Conservation (phyloP, 192 early-diverging fungal genomes). For the Physocladia obscura region DNA sequence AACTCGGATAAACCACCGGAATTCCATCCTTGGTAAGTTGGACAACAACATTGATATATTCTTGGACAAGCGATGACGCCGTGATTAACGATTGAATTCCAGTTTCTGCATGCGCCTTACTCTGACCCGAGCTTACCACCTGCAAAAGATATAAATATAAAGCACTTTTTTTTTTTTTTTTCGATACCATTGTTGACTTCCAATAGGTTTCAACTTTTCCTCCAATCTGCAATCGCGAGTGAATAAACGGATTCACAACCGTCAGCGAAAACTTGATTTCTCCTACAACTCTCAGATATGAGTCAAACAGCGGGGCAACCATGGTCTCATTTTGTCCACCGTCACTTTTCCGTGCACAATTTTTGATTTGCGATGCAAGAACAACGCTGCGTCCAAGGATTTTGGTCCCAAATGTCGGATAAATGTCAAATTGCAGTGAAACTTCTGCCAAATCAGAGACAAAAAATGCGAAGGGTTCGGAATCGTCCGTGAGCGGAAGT, state of each 20-base stretch:
- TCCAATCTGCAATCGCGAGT: conserved; percentile 86
- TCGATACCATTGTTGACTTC: conserved; percentile 85
- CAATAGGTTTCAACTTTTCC: conserved; percentile 98
- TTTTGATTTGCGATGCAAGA: conserved; percentile 66
- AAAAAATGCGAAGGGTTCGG: conserved; percentile 80
- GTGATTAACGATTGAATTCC: conserved; percentile 73
- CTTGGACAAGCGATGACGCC: conserved; percentile 84
- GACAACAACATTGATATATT: conserved; percentile 86
- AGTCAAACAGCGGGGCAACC: conserved; percentile 81
- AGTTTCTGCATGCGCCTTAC: conserved; percentile 27
- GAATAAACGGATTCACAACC: conserved; percentile 83
- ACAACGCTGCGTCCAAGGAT: conserved; percentile 85
- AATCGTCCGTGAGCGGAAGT: conserved; percentile 81
- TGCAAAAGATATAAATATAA: too few species aligned
- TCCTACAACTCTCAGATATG: conserved; percentile 87
- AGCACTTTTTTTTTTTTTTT: too few species aligned
- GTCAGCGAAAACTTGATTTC: conserved; percentile 82
- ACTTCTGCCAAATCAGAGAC: conserved; percentile 67
- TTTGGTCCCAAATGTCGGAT: conserved; percentile 95
- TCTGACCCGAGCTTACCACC: conserved; percentile 36
- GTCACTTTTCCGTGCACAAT: conserved; percentile 12
- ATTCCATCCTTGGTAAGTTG: conserved; percentile 86
- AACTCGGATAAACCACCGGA: conserved; percentile 81
- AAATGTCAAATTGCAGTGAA: conserved; percentile 91
- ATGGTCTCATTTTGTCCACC: conserved; percentile 33